Evolutionary conservation across 768 basidiomycete species (phyloP).

Genomic region (Lactarius pseudohatsudake): DNA sequence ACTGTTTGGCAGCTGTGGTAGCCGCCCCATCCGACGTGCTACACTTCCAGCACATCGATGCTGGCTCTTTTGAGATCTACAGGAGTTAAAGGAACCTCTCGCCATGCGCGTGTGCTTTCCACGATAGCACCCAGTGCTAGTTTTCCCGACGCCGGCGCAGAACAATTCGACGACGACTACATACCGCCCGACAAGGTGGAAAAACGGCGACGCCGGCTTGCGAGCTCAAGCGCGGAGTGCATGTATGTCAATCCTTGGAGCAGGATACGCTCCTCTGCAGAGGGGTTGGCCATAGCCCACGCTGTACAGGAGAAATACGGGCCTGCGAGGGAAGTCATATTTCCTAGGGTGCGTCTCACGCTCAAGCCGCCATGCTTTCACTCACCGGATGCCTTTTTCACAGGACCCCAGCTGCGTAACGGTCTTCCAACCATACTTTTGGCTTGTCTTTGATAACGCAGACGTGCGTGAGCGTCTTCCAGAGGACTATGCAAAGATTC

Average conservation of each 20-base stretch:
- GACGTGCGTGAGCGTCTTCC: conserved; percentile 13
- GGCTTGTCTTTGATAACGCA: conserved; percentile 22
- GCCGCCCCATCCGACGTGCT: background rate
- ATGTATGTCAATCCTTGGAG: conserved; percentile 16
- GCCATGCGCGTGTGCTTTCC: conserved; percentile 11
- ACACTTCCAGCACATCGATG: conserved; percentile 10
- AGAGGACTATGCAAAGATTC: background rate
- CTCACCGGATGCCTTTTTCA: background rate
- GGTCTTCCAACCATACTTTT: conserved; percentile 16
- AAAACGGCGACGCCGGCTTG: background rate
- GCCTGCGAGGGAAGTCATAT: conserved; percentile 17
- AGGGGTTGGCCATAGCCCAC: conserved; percentile 21
- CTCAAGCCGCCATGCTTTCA: background rate
- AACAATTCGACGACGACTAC: background rate
- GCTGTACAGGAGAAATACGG: conserved; percentile 27
- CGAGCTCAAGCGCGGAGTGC: conserved; percentile 2
- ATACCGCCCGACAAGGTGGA: background rate
- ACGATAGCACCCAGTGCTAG: background rate
- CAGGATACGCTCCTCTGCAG: conserved; percentile 17
- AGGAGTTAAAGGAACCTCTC: background rate
- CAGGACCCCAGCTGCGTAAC: conserved; percentile 8
- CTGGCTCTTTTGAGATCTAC: conserved; percentile 13
- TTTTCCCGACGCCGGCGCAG: background rate
- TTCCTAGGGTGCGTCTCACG: conserved; percentile 16
- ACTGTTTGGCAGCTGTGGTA: background rate